These are phyloP conservation scores for Populus hybrid DNA, from an alignment of 441 rosid species.

Conservation along the genomic window DNA sequence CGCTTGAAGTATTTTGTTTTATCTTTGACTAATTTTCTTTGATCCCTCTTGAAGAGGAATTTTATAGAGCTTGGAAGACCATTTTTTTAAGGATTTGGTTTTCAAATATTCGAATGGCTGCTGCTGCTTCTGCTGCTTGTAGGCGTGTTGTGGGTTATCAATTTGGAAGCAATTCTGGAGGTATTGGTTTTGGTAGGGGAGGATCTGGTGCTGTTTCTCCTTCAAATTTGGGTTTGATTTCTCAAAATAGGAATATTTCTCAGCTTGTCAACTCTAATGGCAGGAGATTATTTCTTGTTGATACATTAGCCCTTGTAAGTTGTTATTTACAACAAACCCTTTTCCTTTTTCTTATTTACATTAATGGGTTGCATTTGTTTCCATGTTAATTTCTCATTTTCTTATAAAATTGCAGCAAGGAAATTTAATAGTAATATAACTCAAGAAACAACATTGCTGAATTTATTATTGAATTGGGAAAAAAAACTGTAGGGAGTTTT, in stretches of 20 bases:
- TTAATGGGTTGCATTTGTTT: neutral
- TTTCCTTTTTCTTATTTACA: neutral
- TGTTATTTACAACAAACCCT: neutral
- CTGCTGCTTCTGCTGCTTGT: slow-evolving; percentile 38
- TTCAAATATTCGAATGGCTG: slow-evolving; percentile 38
- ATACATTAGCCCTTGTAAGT: slow-evolving; percentile 78
- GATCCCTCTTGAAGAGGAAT: neutral
- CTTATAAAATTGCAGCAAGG: neutral
- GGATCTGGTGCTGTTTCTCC: slow-evolving; percentile 27
- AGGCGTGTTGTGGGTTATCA: slow-evolving; percentile 36
- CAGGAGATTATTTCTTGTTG: slow-evolving; percentile 73
- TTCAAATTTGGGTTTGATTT: slow-evolving; percentile 17
- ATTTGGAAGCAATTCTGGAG: slow-evolving; percentile 34
- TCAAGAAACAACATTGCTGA: neutral
- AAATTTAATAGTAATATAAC: neutral
- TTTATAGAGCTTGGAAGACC: neutral
- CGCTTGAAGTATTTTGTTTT: neutral
- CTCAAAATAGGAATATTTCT: slow-evolving; percentile 42
- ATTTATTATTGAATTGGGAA: neutral
- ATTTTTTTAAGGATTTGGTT: neutral
- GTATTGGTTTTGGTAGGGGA: slow-evolving; percentile 25
- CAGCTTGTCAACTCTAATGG: slow-evolving; percentile 55
- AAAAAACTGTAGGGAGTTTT: neutral
- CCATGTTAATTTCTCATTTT: neutral
- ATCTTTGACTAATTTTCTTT: neutral